Base-by-base conservation (phyloP, 2,329 filamentous ascomycete genomes). In the Fusarium domesticum region DNA sequence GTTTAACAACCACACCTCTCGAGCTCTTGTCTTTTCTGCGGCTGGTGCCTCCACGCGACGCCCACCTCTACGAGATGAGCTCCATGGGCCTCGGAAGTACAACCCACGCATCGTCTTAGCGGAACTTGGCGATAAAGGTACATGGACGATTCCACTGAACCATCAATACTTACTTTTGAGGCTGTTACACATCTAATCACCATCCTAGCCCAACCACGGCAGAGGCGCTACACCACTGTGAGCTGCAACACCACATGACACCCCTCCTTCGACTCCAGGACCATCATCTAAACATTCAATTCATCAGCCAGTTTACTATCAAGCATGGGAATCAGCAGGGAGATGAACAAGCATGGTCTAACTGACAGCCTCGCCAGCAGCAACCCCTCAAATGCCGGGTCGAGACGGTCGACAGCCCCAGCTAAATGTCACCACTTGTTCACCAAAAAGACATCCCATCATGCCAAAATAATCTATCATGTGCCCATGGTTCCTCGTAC, bases 171-270 rank as follows among this genome's bases (percentile, higher is more conserved):
- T 25, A 48, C 41, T 39, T 31, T 45, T 34, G 17, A 37, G 14
- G 14, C 23, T 28, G 23, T 5, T 28, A 28, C 23, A 28, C 23
- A 28, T 11, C 20, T 12, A 28, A 11, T 8, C 23, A 10, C 14
- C 23, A 12, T 28, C 14, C 23, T 8, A 28, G 39, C 35, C 35
- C 20, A 52, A 34, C 36, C 36, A 51, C 36, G 35, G 44, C 35
- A 49, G 48, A 35, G 51, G 47, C 44, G 39, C 50, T 48, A 35
- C 45, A 34, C 35, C 20, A 31, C 17, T 52, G 32, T 28, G 25
- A 18, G 42, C 45, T 35, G 38, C 34, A 33, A 36, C 15, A 42
- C 25, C n/a, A n/a, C n/a, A n/a, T n/a, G n/a, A n/a, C n/a, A n/a
- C n/a, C n/a, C n/a, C n/a, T 31, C 41, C 43, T 37, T 23, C 20